Evolutionary conservation across 345 rosid species (phyloP).

Genomic region (Clarkia xantiana): DNA sequence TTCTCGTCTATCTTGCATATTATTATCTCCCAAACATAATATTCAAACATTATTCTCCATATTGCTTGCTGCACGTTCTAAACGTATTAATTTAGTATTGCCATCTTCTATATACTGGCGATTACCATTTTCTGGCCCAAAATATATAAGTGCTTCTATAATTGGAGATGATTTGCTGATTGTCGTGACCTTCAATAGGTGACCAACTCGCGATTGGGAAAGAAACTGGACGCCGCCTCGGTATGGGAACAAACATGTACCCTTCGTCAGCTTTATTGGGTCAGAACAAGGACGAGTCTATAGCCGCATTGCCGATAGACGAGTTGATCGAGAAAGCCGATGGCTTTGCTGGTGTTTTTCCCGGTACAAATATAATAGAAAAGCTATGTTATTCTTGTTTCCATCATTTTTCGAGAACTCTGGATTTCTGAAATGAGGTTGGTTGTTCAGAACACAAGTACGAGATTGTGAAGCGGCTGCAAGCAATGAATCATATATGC

Average conservation of each 20-base stretch:
- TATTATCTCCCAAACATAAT: no score
- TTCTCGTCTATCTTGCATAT: no score
- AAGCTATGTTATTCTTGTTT: neutral
- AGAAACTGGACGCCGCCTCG: slow-evolving; percentile 95
- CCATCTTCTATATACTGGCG: no score
- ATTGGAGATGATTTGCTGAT: slow-evolving; percentile 6
- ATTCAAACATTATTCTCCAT: no score
- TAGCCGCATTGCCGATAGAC: slow-evolving; percentile 78
- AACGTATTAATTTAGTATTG: no score
- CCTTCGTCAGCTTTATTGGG: slow-evolving; percentile 93
- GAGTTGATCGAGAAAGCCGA: slow-evolving; percentile 97
- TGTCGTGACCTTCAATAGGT: slow-evolving; percentile 29
- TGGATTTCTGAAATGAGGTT: neutral
- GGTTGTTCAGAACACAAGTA: slow-evolving; percentile 69
- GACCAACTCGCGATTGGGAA: slow-evolving; percentile 97
- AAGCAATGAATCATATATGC: slow-evolving; percentile 94
- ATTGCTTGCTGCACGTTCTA: no score
- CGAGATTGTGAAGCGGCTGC: slow-evolving; percentile 89
- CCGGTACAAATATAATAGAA: slow-evolving; percentile 37
- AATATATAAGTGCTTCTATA: neutral
- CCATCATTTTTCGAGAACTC: neutral
- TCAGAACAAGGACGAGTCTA: slow-evolving; percentile 88
- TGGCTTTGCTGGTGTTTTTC: slow-evolving; percentile 99
- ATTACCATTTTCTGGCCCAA: no score
- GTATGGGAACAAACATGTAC: slow-evolving; percentile 99